phyloP scores from a whole-genome alignment of 768 basidiomycete genomes.

The Boletus rex-veris region DNA sequence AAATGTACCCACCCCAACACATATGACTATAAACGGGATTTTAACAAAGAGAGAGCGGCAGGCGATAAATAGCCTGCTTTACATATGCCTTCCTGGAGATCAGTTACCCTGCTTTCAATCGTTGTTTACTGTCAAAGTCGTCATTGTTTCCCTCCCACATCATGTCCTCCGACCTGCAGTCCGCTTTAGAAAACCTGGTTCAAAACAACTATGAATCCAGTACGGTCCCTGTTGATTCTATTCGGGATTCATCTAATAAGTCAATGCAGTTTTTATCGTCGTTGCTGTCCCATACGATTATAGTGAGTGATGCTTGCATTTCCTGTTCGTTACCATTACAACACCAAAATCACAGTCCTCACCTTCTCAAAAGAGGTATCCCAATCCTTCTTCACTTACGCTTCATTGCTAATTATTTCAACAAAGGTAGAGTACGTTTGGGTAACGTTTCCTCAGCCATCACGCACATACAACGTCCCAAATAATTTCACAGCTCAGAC shows the following conservation, averaged over 20 bases:
- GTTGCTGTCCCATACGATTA: not conserved
- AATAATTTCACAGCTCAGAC: not conserved
- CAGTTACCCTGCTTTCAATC: too few species aligned
- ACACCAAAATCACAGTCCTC: not conserved
- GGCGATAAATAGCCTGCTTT: too few species aligned
- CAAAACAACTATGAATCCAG: not conserved
- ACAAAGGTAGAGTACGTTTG: not conserved
- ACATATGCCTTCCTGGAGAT: too few species aligned
- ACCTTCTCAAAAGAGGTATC: not conserved
- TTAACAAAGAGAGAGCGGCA: too few species aligned
- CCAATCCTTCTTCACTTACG: not conserved
- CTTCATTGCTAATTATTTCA: not conserved
- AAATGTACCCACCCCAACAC: too few species aligned
- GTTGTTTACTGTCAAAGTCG: too few species aligned
- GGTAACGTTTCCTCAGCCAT: not conserved
- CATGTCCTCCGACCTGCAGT: not conserved
- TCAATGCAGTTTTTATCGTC: not conserved
- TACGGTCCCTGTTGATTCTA: not conserved
- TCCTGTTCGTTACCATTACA: not conserved
- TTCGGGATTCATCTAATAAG: not conserved
- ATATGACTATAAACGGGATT: too few species aligned
- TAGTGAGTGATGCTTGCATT: not conserved
- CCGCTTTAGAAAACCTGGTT: not conserved
- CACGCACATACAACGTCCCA: not conserved
- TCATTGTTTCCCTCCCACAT: too few species aligned